Conservation (phyloP, 73 alveolate species). For the Durusdinium trenchii region DNA sequence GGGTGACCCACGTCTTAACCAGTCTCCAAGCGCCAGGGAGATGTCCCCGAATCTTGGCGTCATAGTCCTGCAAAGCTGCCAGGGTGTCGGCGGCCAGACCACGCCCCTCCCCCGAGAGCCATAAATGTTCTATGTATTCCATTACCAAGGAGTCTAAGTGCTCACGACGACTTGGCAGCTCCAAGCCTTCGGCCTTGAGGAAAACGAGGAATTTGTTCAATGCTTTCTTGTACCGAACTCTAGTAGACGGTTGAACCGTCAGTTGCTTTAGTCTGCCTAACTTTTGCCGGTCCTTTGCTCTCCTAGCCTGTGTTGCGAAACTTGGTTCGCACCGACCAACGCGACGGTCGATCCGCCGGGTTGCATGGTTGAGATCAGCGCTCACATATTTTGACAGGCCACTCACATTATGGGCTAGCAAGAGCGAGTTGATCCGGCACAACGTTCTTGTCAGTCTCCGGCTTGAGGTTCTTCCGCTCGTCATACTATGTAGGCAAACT, state of each 20-base stretch:
- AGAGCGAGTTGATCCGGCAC: neutral
- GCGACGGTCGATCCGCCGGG: conserved; percentile 29
- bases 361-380: neutral
- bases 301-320: neutral
- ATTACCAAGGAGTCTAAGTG: neutral
- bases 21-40: neutral
- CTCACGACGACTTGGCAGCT: neutral
- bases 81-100: neutral
- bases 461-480: neutral
- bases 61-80: neutral
- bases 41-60: neutral
- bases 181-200: neutral
- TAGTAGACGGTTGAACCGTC: neutral
- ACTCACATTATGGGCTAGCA: neutral
- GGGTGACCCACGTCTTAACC: neutral
- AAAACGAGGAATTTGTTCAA: neutral
- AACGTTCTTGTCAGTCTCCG: neutral
- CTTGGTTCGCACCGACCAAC: neutral
- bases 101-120: neutral
- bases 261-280: neutral
- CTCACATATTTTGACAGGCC: neutral
- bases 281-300: neutral
- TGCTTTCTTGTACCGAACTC: neutral
- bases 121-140: neutral
- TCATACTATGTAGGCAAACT: neutral